Base-by-base conservation (phyloP, 768 basidiomycete genomes). In the Macrolepiota albuminosa region DNA sequence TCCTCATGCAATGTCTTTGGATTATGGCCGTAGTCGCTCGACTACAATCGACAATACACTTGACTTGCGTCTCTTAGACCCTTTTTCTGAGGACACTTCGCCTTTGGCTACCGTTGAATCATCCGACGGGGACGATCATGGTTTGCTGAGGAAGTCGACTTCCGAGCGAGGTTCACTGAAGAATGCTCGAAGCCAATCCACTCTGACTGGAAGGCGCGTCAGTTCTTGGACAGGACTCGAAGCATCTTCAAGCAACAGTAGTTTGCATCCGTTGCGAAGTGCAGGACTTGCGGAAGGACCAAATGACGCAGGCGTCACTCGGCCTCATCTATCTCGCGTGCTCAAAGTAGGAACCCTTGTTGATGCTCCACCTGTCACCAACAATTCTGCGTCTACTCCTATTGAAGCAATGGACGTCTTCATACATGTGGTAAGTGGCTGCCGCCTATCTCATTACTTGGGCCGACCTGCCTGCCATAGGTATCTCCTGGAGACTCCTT, bases 401-500 rank as follows among this genome's bases (percentile, higher is more conserved):
- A 66, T 62, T 11, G 75, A 77, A 49, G 80, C 84, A 69, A 80
- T 70, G 66, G 75, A 82, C 29, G 87, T 87, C 31, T 71, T 87
- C 31, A 78, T 86, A 3, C 87, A 88, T 69, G 72, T 84, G 71
- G 87, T 86, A 65, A 57, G 77, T 66, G 48, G 45, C 9, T 21
- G 39, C 50, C 33, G 51, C 16, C 47, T 51, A 60, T 31, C 34
- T 26, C 36, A 43, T 3, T 29, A 31, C 42, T 55, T 57, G 46
- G 60, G 45, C 58, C 18, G 36, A 40, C 46, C 52, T 18, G 56
- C 33, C 48, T 58, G 29, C 18, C 47, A 24, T 66, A 91, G 95
- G 78, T 98, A 43, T 74, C 78, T 54, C 75, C 84, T 2, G 81
- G 76, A 16, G 95, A 98, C 70, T 90, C 95, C 10, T 75, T 98